Evolutionary conservation across 169 alveolate species (phyloP).

Genomic region (Neospora caninum): DNA sequence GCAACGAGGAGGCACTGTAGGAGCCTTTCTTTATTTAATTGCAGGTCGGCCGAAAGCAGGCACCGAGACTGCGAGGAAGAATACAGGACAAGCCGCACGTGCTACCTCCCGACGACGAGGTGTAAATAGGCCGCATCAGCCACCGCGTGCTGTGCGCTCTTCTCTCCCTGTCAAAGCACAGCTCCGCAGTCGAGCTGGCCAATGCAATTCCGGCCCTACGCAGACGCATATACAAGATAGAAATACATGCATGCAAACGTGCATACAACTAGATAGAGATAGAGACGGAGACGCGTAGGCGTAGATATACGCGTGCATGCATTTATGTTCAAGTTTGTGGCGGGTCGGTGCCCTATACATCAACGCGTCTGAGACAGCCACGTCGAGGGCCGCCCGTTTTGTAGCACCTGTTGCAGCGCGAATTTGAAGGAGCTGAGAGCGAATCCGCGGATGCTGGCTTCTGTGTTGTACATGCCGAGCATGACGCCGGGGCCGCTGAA

Average conservation of each 20-base stretch:
- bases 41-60: too few relatives aligned
- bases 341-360: neutral
- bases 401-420: slow-evolving; percentile 79
- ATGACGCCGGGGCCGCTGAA: slow-evolving; percentile 78
- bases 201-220: neutral
- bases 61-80: too few relatives aligned
- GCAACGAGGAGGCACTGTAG: too few relatives aligned
- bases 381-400: neutral
- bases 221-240: neutral
- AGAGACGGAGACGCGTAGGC: neutral
- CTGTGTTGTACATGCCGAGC: slow-evolving; percentile 95
- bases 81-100: too few relatives aligned
- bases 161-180: too few relatives aligned
- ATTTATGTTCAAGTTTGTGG: neutral
- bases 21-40: too few relatives aligned
- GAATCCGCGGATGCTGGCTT: slow-evolving; percentile 89
- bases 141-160: too few relatives aligned
- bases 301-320: neutral
- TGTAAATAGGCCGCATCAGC: too few relatives aligned
- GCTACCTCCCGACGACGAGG: too few relatives aligned
- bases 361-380: neutral
- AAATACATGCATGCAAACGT: neutral
- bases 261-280: neutral
- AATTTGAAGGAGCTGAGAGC: slow-evolving; percentile 92
- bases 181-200: too few relatives aligned